phyloP scores from a whole-genome alignment of 768 basidiomycete genomes.

The Neoboletus magnificus region DNA sequence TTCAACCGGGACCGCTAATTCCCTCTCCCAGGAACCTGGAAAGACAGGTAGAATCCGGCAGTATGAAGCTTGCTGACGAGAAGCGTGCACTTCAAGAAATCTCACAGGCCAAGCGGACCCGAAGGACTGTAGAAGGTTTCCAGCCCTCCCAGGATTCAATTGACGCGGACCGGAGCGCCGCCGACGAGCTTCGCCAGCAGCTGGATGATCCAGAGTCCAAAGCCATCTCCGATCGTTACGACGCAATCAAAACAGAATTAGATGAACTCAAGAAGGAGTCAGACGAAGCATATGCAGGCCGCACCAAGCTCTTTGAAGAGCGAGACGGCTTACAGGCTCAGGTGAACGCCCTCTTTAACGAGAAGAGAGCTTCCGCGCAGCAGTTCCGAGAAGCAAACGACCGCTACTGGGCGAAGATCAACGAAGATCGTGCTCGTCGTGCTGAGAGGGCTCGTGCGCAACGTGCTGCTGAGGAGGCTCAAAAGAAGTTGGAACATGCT shows the following conservation, averaged over 20 bases:
- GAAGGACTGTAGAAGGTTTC: conserved; percentile 78
- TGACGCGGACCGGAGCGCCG: conserved; percentile 65
- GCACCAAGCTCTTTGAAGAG: conserved; percentile 83
- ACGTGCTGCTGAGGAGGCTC: conserved; percentile 71
- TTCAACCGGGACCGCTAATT: conserved; percentile 1
- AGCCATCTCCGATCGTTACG: conserved; percentile 76
- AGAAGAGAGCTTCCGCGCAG: conserved; percentile 71
- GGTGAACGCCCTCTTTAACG: conserved; percentile 65
- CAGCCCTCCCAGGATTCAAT: conserved; percentile 76
- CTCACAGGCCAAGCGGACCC: conserved; percentile 61
- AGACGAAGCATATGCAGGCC: conserved; percentile 78
- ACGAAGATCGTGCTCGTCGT: conserved; percentile 83
- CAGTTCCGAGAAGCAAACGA: conserved; percentile 82
- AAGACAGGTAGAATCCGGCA: conserved; percentile 88
- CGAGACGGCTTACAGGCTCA: conserved; percentile 69
- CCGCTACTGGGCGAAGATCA: conserved; percentile 75
- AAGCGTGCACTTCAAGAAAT: conserved; percentile 95
- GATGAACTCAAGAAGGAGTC: conserved; percentile 82
- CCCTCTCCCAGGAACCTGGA: conserved; percentile 63
- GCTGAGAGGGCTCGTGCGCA: conserved; percentile 75
- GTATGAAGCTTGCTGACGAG: conserved; percentile 90
- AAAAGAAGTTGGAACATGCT: conserved; percentile 76
- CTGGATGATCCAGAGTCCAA: conserved; percentile 90
- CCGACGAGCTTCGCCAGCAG: conserved; percentile 79
- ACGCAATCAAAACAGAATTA: conserved; percentile 78